Percentiles rank a stretch among this genome's conserved stretches.
phyloP scores from a whole-genome alignment of 2,329 filamentous ascomycete species.

The Pezicula radicicola region DNA sequence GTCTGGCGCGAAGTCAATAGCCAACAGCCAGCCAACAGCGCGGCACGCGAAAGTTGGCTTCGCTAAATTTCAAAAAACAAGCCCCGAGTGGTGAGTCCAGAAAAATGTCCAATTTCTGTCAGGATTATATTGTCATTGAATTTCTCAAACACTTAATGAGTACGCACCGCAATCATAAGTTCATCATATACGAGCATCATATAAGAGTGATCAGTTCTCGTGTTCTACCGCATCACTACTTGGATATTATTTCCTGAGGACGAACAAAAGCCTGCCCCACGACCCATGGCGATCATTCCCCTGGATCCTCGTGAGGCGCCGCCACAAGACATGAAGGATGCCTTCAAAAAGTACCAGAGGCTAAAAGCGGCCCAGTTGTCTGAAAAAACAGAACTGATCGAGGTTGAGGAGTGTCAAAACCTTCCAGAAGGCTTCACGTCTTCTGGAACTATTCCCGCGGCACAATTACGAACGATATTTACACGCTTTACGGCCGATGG shows the following conservation, averaged over 20 bases:
- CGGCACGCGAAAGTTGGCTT: neutral
- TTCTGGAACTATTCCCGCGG: conserved; percentile 39
- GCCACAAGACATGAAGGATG: conserved; percentile 62
- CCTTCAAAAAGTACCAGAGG: conserved; percentile 74
- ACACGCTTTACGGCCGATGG: conserved; percentile 33
- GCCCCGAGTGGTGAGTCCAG: too few relatives aligned
- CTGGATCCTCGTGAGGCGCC: conserved; percentile 78
- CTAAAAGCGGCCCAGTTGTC: conserved; percentile 50
- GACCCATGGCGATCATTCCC: neutral
- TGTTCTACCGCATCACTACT: too few relatives aligned
- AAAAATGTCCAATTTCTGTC: too few relatives aligned
- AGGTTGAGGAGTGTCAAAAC: conserved; percentile 36
- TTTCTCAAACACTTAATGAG: too few relatives aligned
- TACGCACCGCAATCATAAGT: too few relatives aligned
- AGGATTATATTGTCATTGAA: too few relatives aligned
- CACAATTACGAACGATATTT: conserved; percentile 42
- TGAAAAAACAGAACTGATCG: conserved; percentile 53
- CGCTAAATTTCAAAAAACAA: neutral
- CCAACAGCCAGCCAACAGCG: conserved; percentile 10
- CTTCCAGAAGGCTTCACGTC: conserved; percentile 9
- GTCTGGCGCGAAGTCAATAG: conserved; percentile 13
- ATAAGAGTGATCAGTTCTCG: too few relatives aligned
- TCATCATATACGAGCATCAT: too few relatives aligned
- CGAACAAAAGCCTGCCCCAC: neutral
- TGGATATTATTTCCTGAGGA: neutral